phyloP scores from a whole-genome alignment of 1,284 basidiomycete genomes.

The Moesziomyces sp. region DNA sequence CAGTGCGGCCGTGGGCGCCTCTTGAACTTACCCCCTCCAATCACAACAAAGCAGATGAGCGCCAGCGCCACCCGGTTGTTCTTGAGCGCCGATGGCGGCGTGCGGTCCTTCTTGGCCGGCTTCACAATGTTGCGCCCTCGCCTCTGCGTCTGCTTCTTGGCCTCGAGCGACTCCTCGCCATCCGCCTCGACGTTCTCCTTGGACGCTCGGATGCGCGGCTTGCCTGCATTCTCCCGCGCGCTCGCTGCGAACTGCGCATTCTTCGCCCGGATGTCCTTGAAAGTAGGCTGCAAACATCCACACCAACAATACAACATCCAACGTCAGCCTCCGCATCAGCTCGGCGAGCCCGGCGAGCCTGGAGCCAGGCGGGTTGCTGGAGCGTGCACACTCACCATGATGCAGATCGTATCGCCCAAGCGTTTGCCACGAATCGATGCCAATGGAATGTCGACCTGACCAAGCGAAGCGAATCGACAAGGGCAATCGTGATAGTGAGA shows the following conservation, averaged over 20 bases:
- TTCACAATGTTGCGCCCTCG: conserved; percentile 23
- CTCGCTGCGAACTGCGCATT: conserved; percentile 28
- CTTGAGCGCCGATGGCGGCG: not conserved
- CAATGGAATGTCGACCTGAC: too few species aligned
- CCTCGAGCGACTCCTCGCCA: not conserved
- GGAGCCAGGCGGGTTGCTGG: not conserved
- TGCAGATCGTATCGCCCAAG: not conserved
- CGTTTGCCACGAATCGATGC: too few species aligned
- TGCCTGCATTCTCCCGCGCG: conserved; percentile 36
- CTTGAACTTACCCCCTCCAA: conserved; percentile 45
- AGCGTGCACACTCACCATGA: not conserved
- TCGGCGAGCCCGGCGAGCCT: too few species aligned
- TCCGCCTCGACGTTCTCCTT: not conserved
- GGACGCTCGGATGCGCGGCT: conserved; percentile 27
- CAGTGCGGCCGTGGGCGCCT: too few species aligned
- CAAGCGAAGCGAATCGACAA: too few species aligned
- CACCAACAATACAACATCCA: too few species aligned
- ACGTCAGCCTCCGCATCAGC: too few species aligned
- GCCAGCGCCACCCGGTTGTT: conserved; percentile 23
- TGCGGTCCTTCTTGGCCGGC: conserved; percentile 15
- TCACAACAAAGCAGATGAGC: conserved; percentile 45
- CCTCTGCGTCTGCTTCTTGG: not conserved
- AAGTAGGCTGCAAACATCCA: conserved; percentile 15
- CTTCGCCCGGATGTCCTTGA: conserved; percentile 35
- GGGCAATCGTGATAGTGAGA: too few species aligned